A percentile compares a stretch with the other conserved stretches of the same genome.
These are phyloP conservation scores for Botryotinia convoluta DNA, from an alignment of 2,329 filamentous ascomycete genomes.

Conservation along the genomic window DNA sequence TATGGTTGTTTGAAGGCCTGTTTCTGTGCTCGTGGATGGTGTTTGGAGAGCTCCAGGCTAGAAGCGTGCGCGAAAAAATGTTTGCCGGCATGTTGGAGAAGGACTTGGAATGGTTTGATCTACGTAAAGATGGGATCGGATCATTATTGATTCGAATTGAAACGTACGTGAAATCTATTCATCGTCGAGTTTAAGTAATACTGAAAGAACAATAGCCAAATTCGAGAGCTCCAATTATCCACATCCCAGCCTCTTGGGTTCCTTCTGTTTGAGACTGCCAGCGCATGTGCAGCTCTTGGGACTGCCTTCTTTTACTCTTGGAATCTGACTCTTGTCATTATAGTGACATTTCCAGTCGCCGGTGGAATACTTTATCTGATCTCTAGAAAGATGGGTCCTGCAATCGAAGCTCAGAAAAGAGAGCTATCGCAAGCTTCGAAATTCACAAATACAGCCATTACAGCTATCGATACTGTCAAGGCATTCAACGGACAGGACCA, in stretches of 20 bases:
- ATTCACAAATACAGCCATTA: constrained; percentile 64
- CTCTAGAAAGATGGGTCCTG: constrained; percentile 59
- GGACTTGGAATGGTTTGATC: constrained; percentile 81
- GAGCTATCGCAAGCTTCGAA: constrained; percentile 71
- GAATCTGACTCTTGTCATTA: constrained; percentile 76
- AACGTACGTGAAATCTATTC: constrained; percentile 52
- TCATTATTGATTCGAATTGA: constrained; percentile 71
- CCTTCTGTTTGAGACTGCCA: constrained; percentile 61
- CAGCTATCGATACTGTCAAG: constrained; percentile 81
- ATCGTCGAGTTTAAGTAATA: not conserved
- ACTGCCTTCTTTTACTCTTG: constrained; percentile 79
- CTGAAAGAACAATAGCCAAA: constrained; percentile 57
- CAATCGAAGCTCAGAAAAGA: constrained; percentile 66
- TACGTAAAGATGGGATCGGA: constrained; percentile 65
- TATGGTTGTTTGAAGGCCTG: constrained; percentile 64
- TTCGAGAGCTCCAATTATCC: constrained; percentile 76
- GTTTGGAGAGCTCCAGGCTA: constrained; percentile 80
- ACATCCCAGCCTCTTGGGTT: constrained; percentile 78
- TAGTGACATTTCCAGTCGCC: constrained; percentile 70
- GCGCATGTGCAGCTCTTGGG: constrained; percentile 61
- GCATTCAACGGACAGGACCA: constrained; percentile 73
- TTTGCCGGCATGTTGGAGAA: constrained; percentile 69
- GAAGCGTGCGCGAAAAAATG: constrained; percentile 58
- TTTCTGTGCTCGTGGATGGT: constrained; percentile 71
- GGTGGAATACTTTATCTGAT: constrained; percentile 57